Base-by-base conservation (phyloP, 306 rosid species). In the Psophocarpus tetragonolobus region DNA sequence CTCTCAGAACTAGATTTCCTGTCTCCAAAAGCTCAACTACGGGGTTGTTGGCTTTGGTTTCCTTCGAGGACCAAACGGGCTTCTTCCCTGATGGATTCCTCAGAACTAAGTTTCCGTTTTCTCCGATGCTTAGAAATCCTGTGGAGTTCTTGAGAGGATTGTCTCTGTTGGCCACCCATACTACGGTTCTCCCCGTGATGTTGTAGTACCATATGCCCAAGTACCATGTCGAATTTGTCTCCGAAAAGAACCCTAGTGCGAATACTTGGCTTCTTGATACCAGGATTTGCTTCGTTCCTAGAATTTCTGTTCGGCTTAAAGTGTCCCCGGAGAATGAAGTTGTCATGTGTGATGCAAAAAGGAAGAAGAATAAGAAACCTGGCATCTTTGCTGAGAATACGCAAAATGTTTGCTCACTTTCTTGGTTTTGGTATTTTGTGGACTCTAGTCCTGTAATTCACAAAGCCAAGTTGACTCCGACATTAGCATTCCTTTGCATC, bases 131-230 rank as follows among this genome's bases (percentile, higher is more conserved):
- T 80, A 91, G 87, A 29, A 62, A 79, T 0, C 81, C 85, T 0
- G 76, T 21, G n/a, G 91, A 57, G 33, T 81, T 84, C 2, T 60
- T 17, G 8, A 91, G 84, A 9, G 98, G 93, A 33, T 3, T 32
- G 84, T 89, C 94, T 83, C 92, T 86, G 86, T 93, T 93, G 5
- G 98, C 98, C 0, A 89, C 90, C 98, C 98, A 93, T 36, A 88
- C 96, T 7, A 74, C 17, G 6, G 93, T 82, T 60, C 0, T 24
- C 0, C 4, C 18, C 0, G 13, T 13, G 0, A 81, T 84, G 26
- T 84, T 83, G 61, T 81, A 81, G 87, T 93, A 93, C 91, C 98
- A 72, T 17, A 89, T 81, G 15, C 91, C 97, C n/a, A 93, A 74
- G 72, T 84, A 93, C 80, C 80, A 85, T 3, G 68, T 71, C 14